Percentiles rank a stretch among this genome's conserved stretches.
Conservation (phyloP, 306 rosid species). For the Sindora glabra region DNA sequence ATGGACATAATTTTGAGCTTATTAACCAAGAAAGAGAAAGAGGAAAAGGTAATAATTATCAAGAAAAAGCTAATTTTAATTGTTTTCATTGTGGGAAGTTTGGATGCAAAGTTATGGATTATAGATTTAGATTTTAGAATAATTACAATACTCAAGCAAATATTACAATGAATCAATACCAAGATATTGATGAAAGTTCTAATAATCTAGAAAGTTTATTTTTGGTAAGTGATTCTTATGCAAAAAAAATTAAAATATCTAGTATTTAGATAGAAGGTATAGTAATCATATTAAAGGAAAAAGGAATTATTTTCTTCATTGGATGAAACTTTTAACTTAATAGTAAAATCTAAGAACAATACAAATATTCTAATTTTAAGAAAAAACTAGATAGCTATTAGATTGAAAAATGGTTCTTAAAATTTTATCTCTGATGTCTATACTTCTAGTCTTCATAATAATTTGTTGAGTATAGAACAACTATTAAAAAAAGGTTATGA, state of each 20-base stretch:
- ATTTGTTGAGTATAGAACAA: no score
- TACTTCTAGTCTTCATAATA: no score
- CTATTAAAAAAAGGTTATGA: no score
- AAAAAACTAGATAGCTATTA: background rate
- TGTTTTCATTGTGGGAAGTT: no score
- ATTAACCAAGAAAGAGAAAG: background rate
- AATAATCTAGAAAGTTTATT: no score
- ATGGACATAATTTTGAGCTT: no score
- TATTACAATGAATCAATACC: background rate
- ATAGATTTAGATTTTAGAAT: background rate
- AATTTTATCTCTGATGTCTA: no score
- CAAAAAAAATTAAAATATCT: background rate
- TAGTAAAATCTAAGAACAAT: background rate
- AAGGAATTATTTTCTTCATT: background rate
- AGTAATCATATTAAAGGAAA: background rate
- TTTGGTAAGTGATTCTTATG: background rate
- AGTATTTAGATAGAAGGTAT: background rate
- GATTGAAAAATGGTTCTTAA: no score
- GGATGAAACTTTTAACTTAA: background rate
- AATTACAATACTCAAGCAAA: background rate
- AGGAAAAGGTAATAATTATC: background rate
- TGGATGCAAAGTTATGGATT: background rate
- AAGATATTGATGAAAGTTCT: no score
- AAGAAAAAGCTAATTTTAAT: background rate
- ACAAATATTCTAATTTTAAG: no score